phyloP scores from a whole-genome alignment of 179 eudicot species.

The Nepenthes alata region DNA sequence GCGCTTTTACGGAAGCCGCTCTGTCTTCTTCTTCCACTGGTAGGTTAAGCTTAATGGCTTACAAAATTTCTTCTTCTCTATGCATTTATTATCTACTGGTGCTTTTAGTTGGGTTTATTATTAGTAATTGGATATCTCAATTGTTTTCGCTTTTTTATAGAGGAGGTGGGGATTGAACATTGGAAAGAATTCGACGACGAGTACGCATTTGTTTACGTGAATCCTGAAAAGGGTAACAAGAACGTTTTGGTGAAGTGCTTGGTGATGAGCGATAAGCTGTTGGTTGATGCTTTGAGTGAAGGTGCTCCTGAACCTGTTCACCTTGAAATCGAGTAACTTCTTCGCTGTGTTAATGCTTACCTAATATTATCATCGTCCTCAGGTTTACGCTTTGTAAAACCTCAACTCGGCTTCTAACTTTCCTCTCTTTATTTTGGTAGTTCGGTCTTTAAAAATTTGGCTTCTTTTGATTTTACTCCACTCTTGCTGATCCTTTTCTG shows the following conservation, averaged over 20 bases:
- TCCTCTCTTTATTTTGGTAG: too few species aligned
- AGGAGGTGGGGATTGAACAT: conserved; percentile 72
- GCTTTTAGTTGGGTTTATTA: too few species aligned
- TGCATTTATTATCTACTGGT: too few species aligned
- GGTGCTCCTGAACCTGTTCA: conserved; percentile 31
- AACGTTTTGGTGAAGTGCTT: conserved; percentile 74
- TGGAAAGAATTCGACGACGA: conserved; percentile 68
- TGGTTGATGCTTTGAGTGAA: conserved; percentile 57
- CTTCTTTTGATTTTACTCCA: too few species aligned
- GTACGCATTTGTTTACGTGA: conserved; percentile 66
- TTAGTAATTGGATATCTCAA: too few species aligned
- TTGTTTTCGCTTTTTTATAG: conserved; percentile 16
- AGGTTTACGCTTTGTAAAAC: too few species aligned
- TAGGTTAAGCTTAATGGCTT: conserved; percentile 4
- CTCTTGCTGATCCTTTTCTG: too few species aligned
- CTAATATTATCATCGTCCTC: too few species aligned
- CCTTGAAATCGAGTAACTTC: conserved; percentile 49
- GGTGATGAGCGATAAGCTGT: conserved; percentile 56
- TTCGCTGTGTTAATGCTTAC: too few species aligned
- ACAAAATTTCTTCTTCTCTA: background rate
- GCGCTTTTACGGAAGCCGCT: conserved; percentile 46
- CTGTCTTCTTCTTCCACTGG: conserved; percentile 47
- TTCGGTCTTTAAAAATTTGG: too few species aligned
- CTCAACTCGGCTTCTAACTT: too few species aligned
- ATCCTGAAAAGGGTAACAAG: conserved; percentile 49